Percentiles rank a stretch among this genome's conserved stretches.
These are phyloP conservation scores for Onygena corvina DNA, from an alignment of 2,329 filamentous ascomycete species.

Conservation along the genomic window DNA sequence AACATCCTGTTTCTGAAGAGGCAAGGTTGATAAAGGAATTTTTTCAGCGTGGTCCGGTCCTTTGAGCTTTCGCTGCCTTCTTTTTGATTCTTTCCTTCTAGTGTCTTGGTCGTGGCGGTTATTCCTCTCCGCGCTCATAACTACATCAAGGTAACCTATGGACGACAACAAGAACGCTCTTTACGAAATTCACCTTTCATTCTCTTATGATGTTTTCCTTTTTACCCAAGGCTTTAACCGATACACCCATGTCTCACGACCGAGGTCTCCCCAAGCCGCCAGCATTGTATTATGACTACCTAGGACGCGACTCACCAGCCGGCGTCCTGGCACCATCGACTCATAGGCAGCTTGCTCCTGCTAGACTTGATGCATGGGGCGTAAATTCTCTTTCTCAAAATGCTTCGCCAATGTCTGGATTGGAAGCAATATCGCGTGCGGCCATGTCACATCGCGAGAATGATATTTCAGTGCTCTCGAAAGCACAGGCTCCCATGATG, in stretches of 20 bases:
- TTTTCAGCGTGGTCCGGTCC: conserved; percentile 10
- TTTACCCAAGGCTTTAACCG: neutral
- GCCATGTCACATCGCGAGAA: neutral
- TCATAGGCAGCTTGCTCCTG: conserved; percentile 31
- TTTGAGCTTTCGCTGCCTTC: conserved; percentile 7
- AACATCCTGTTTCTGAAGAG: conserved; percentile 19
- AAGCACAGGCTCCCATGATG: neutral
- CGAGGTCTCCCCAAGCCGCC: conserved; percentile 36
- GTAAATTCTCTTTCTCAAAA: neutral
- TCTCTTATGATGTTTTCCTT: conserved; percentile 1
- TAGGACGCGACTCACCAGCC: conserved; percentile 24
- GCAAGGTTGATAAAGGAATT: conserved; percentile 7
- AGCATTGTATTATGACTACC: conserved; percentile 32
- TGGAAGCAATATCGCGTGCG: neutral
- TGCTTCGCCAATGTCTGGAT: neutral
- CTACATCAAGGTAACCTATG: conserved; percentile 2
- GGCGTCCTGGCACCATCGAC: conserved; percentile 28
- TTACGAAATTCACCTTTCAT: conserved; percentile 6
- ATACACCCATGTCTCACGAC: conserved; percentile 36
- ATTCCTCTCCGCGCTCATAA: conserved; percentile 1
- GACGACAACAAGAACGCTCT: neutral
- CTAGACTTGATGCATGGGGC: neutral
- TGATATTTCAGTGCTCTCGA: neutral
- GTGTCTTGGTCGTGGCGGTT: neutral
- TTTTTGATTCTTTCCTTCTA: conserved; percentile 9